phyloP scores from a whole-genome alignment of 2,329 filamentous ascomycete genomes.

The Neophaeococcomyces aloes region DNA sequence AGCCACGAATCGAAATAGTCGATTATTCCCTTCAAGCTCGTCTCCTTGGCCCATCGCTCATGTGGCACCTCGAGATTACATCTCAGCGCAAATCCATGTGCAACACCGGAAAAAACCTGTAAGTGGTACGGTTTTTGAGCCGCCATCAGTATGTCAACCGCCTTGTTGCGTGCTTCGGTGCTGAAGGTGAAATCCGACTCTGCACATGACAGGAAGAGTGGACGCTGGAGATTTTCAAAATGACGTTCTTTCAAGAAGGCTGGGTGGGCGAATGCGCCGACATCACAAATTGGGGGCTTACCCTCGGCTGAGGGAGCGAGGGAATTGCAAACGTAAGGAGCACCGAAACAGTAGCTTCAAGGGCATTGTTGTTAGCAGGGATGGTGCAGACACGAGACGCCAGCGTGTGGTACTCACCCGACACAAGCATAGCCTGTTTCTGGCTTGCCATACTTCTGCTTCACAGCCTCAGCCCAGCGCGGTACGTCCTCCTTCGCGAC shows the following conservation, averaged over 20 bases:
- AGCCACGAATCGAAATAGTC: constrained; percentile 15
- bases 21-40: constrained; percentile 12
- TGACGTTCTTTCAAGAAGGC: constrained; percentile 41
- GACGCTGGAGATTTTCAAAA: constrained; percentile 29
- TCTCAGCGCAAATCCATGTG: constrained; percentile 22
- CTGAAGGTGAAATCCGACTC: constrained; percentile 15
- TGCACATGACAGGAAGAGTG: constrained; percentile 14
- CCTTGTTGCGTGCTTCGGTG: constrained; percentile 12
- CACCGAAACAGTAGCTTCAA: constrained; percentile 24
- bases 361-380: background rate
- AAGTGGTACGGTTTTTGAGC: constrained; percentile 18
- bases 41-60: constrained; percentile 14
- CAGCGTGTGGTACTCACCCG: no score
- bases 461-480: constrained; percentile 34
- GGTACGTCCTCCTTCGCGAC: constrained; percentile 38
- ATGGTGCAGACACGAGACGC: no score
- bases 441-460: constrained; percentile 26
- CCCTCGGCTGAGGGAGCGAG: constrained; percentile 24
- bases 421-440: constrained; percentile 17
- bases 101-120: constrained; percentile 21
- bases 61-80: constrained; percentile 16
- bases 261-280: constrained; percentile 43
- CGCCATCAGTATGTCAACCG: constrained; percentile 14
- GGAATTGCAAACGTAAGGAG: constrained; percentile 37
- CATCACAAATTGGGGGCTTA: background rate